phyloP scores from a whole-genome alignment of 305 asterid genomes.

The Fraxinus greggii region DNA sequence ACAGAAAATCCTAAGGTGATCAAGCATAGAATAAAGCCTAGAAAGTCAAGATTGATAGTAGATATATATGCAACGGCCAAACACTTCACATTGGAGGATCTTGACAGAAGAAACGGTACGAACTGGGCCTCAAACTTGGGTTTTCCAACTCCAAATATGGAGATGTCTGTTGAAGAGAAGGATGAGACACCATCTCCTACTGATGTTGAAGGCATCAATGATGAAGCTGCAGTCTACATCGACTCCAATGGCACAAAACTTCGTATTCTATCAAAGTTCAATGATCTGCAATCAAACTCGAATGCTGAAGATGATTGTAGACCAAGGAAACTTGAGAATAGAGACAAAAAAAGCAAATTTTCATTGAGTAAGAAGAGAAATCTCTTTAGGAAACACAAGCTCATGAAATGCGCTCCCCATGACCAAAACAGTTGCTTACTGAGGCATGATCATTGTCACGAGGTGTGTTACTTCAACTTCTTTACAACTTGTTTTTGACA shows the following conservation, averaged over 20 bases:
- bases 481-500: conserved; percentile 6
- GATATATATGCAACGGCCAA: conserved; percentile 72
- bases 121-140: conserved; percentile 61
- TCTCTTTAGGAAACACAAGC: conserved; percentile 42
- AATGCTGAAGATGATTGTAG: conserved; percentile 31
- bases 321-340: conserved; percentile 34
- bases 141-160: conserved; percentile 42
- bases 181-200: conserved; percentile 26
- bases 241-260: conserved; percentile 82
- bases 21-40: conserved; percentile 74
- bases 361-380: conserved; percentile 49
- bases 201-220: conserved; percentile 38
- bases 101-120: conserved; percentile 85
- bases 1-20: conserved; percentile 44
- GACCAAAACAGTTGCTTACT: conserved; percentile 36
- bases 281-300: conserved; percentile 32
- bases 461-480: conserved; percentile 40
- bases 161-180: conserved; percentile 36
- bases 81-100: conserved; percentile 83
- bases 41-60: conserved; percentile 67
- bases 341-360: conserved; percentile 39
- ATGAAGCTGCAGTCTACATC: conserved; percentile 65
- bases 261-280: conserved; percentile 66
- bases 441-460: conserved; percentile 24
- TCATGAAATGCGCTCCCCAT: conserved; percentile 37